Evolutionary conservation across 768 basidiomycete genomes (phyloP), one percentile per base, ranked within the genome.

Genomic region (Mycena epipterygia): DNA sequence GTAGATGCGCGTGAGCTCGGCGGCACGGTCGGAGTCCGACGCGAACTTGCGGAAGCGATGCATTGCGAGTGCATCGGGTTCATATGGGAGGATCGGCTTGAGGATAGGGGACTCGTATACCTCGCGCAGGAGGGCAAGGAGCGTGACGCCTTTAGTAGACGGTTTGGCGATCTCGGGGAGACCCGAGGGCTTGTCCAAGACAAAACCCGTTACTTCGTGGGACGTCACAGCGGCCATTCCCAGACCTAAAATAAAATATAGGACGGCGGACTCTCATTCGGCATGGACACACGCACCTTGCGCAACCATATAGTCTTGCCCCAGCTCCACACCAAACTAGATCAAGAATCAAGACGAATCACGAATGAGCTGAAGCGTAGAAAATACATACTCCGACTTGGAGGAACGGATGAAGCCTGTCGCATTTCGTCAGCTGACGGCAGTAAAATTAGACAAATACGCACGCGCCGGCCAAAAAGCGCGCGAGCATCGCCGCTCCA

Each of bases 81-180:
- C 84, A 75, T 90, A 90, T 0, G 88, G 86, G 75, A 87, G 7
- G 13, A 32, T 21, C 2, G 90, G 90, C 12, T 80, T 79, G 68
- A 91, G 82, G 41, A 79, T 73, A 2, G 83, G 76, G 5, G 88
- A 87, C 63, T 85, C 85, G 76, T 90, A 89, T 4, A 87, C 79
- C 66, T 88, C 79, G 25, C 84, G 82, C 0, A 91, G 75, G 37
- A 90, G 81, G 59, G 86, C 84, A 30, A 91, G 80, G 12, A 91
- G 82, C 0, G 88, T 81, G 1, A 80, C 76, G 3, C 81, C 81
- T 21, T 77, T 61, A 27, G 64, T 21, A 1, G 68, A 37, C 0
- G 39, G 9, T 1, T 32, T 49, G 12, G 27, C 7, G 29, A 59
- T 51, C 39, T 66, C 32, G 2, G 72, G 72, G 3, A 73, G 49